These are phyloP conservation scores for Pisolithus albus DNA, from an alignment of 768 basidiomycete species.

Conservation along the genomic window DNA sequence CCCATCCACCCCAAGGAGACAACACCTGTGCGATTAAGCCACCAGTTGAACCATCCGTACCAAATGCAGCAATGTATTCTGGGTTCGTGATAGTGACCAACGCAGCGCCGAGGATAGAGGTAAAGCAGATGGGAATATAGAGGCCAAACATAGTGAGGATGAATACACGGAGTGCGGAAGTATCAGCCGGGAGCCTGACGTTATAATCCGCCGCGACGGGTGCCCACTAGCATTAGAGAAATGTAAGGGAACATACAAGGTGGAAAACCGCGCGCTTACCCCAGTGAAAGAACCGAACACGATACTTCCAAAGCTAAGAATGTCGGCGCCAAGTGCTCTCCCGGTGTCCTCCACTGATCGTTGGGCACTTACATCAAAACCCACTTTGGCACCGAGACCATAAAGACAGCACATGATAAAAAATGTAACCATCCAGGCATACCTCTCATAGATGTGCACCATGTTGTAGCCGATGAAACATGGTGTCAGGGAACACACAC, in stretches of 20 bases:
- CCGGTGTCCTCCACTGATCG: conserved; percentile 39
- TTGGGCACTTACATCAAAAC: conserved; percentile 40
- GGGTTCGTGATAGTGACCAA: conserved; percentile 38
- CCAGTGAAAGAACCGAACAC: conserved; percentile 43
- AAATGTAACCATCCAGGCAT: conserved; percentile 44
- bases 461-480: conserved; percentile 43
- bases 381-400: conserved; percentile 41
- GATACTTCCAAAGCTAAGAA: conserved; percentile 48
- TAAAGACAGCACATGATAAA: conserved; percentile 46
- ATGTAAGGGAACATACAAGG: background rate
- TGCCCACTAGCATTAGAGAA: conserved; percentile 33
- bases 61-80: conserved; percentile 35
- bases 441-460: conserved; percentile 46
- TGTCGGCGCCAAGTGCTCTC: conserved; percentile 36
- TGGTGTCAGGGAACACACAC: conserved; percentile 35
- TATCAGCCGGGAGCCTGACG: conserved; percentile 40
- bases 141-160: conserved; percentile 44
- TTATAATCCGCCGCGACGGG: conserved; percentile 52
- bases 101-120: conserved; percentile 29
- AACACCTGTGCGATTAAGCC: conserved; percentile 39
- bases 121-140: conserved; percentile 41
- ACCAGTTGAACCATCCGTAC: conserved; percentile 33
- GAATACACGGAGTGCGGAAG: conserved; percentile 38
- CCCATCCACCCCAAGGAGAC: conserved; percentile 38
- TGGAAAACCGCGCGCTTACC: conserved; percentile 15